Evolutionary conservation across 1,284 basidiomycete genomes (phyloP).

Genomic region (Fomitopsis schrenkii): DNA sequence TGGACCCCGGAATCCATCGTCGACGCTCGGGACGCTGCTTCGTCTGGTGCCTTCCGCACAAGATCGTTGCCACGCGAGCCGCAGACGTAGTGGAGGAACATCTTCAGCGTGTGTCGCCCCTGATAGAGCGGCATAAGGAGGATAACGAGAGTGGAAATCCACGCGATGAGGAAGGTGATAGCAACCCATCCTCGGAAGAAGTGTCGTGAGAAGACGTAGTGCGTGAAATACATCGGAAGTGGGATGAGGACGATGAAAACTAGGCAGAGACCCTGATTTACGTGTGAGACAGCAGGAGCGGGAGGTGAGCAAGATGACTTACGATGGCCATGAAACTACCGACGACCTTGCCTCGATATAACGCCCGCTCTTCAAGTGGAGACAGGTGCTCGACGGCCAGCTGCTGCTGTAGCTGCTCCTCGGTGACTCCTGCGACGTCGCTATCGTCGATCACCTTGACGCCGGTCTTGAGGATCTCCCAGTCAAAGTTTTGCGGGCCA

Average conservation of each 20-base stretch:
- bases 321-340: background rate
- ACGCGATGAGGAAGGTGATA: constrained; percentile 4
- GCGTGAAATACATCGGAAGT: constrained; percentile 7
- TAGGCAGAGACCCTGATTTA: background rate
- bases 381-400: background rate
- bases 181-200: constrained; percentile 10
- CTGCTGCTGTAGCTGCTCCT: constrained; percentile 1
- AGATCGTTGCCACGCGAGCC: background rate
- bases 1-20: background rate
- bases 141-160: background rate
- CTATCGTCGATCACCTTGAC: background rate
- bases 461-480: background rate
- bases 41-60: background rate
- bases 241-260: constrained; percentile 3
- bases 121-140: background rate
- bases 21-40: background rate
- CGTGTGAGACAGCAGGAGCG: background rate
- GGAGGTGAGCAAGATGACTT: background rate
- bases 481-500: background rate
- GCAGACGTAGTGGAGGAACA: background rate
- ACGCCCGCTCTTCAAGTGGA: background rate
- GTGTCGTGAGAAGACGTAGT: constrained; percentile 8
- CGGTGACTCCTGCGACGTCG: background rate
- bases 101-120: background rate
- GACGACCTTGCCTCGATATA: background rate